phyloP scores from a whole-genome alignment of 176 grass and related monocot genomes.

The Elaeis guineensis region DNA sequence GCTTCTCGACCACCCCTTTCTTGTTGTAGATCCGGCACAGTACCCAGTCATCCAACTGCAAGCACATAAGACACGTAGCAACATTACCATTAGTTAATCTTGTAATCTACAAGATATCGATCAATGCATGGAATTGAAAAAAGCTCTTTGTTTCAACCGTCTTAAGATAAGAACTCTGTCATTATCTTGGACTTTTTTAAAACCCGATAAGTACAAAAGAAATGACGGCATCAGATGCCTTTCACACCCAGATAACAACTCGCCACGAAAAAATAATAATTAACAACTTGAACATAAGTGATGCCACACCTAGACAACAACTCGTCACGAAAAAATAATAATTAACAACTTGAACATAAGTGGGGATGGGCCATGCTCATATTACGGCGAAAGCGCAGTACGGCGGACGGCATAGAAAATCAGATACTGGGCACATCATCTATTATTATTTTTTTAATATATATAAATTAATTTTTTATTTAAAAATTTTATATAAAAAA shows the following conservation, averaged over 20 bases:
- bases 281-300: not conserved
- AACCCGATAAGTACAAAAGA: slow-evolving; percentile 14
- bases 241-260: slow-evolving; percentile 30
- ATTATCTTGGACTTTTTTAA: slow-evolving; percentile 12
- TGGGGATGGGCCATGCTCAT: not conserved
- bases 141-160: too few relatives aligned
- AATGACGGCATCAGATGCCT: slow-evolving; percentile 32
- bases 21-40: slow-evolving; percentile 98
- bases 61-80: not conserved
- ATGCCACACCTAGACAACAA: too few relatives aligned
- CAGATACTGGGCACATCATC: too few relatives aligned
- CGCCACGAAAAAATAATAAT: not conserved
- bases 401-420: too few relatives aligned
- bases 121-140: too few relatives aligned
- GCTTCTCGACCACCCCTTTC: slow-evolving; percentile 36
- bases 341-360: not conserved
- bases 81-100: slow-evolving; percentile 8
- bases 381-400: not conserved
- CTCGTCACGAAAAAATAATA: not conserved
- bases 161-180: slow-evolving; percentile 3
- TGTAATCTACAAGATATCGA: too few relatives aligned
- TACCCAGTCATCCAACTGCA: slow-evolving; percentile 91
- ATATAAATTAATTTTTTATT: too few relatives aligned
- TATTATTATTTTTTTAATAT: too few relatives aligned
- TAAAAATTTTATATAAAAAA: too few relatives aligned